Evolutionary conservation across 2,329 filamentous ascomycete species (phyloP).

Genomic region (Rhynchosporium graminicola): DNA sequence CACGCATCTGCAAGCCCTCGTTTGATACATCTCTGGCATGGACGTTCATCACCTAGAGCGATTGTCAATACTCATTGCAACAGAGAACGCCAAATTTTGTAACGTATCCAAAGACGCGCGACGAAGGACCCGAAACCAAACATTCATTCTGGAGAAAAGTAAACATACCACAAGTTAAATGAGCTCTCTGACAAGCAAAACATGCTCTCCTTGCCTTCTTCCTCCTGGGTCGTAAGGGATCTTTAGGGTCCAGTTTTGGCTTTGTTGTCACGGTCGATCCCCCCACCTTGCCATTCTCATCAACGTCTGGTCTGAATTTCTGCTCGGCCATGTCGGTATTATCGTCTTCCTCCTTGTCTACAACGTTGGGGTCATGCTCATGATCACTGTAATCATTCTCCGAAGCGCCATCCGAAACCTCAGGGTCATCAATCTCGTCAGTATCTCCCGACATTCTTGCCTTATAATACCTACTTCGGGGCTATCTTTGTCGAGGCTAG

Average conservation of each 20-base stretch:
- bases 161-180: slow-evolving; percentile 94
- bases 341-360: slow-evolving; percentile 40
- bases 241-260: slow-evolving; percentile 75
- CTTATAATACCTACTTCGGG: slow-evolving; percentile 32
- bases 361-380: slow-evolving; percentile 38
- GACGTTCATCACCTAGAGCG: slow-evolving; percentile 81
- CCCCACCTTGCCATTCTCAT: slow-evolving; percentile 38
- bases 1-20: slow-evolving; percentile 87
- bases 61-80: slow-evolving; percentile 5
- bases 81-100: neutral
- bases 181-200: slow-evolving; percentile 94
- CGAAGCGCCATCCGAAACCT: slow-evolving; percentile 41
- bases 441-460: slow-evolving; percentile 41
- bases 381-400: slow-evolving; percentile 42
- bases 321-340: slow-evolving; percentile 40
- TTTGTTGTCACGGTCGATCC: slow-evolving; percentile 52
- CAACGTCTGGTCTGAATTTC: slow-evolving; percentile 37
- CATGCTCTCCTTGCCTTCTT: slow-evolving; percentile 97
- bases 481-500: slow-evolving; percentile 27
- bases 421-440: slow-evolving; percentile 40
- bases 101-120: neutral
- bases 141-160: slow-evolving; percentile 25
- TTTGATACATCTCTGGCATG: slow-evolving; percentile 92
- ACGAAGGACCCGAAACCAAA: slow-evolving; percentile 8
- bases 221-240: slow-evolving; percentile 82